Base-by-base conservation (phyloP, 768 basidiomycete species). In the Suillus placidus region DNA sequence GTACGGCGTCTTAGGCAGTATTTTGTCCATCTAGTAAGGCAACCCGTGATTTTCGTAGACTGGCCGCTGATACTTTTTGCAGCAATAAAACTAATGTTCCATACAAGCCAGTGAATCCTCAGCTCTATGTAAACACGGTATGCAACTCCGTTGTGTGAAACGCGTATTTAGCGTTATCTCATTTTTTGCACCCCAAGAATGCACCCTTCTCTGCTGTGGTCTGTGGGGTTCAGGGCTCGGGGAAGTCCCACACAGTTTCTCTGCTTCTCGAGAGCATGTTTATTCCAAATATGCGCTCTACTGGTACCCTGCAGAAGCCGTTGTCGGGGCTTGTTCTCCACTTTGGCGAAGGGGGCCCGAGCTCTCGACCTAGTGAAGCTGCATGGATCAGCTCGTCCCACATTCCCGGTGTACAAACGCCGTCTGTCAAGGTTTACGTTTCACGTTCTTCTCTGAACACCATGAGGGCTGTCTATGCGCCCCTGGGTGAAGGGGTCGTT, bases 171-270 rank as follows among this genome's bases (percentile, higher is more conserved):
- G 20, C 47, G 66, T 42, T 42, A 38, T 65, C 37, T 64, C 12
- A 43, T 6, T 52, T 35, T 35, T 61, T 34, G 12, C 40, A 38
- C 42, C 49, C 12, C 18, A 65, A 91, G 90, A 92, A 91, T 71
- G 82, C 90, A 0, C 91, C 90, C 0, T 88, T 91, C 70, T 91
- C 91, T 0, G 87, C 90, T 0, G 71, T 92, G n/a, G 83, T 92
- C 3, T 92, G 90, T 61, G 90, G 90, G 0, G 90, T 91, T 0
- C 91, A 92, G 78, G 89, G 91, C 0, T 88, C 90, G 0, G 90
- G 90, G 10, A 92, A 92, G 70, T 91, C 89, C 0, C 90, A 92
- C 60, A 90, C 88, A 0, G 85, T 90, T 2, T 87, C 90, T 0
- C 84, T 88, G 0, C 78, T 92, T 6, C 71, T 92, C 0, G 91